These are phyloP conservation scores for Cercis canadensis DNA, from an alignment of 306 rosid genomes.

Conservation along the genomic window DNA sequence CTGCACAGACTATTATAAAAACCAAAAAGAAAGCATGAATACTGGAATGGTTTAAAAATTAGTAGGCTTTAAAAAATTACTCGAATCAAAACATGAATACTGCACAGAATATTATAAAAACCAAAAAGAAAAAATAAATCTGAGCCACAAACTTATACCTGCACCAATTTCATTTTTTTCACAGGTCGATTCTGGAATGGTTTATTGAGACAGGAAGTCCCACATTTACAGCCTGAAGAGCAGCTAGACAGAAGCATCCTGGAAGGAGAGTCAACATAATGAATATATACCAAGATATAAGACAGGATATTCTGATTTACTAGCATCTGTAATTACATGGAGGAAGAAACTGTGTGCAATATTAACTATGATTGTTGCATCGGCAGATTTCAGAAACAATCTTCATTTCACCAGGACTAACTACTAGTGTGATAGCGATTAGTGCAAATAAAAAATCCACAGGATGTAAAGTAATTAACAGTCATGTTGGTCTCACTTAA, in stretches of 20 bases:
- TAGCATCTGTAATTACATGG: slow-evolving; percentile 21
- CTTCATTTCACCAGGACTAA: slow-evolving; percentile 14
- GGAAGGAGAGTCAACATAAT: slow-evolving; percentile 36
- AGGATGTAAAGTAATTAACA: too few species aligned
- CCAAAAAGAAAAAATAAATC: background rate
- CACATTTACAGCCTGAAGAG: slow-evolving; percentile 92
- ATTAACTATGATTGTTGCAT: background rate
- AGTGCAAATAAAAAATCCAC: too few species aligned
- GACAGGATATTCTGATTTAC: slow-evolving; percentile 2
- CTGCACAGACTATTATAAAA: background rate
- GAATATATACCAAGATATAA: slow-evolving; percentile 29
- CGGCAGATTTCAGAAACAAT: slow-evolving; percentile 12
- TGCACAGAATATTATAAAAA: background rate
- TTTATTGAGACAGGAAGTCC: slow-evolving; percentile 80
- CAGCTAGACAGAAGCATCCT: slow-evolving; percentile 97
- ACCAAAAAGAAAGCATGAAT: background rate
- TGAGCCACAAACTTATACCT: slow-evolving; percentile 55
- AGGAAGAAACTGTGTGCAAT: background rate
- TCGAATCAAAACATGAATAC: background rate
- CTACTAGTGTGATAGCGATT: background rate
- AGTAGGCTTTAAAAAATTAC: background rate
- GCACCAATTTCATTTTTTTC: slow-evolving; percentile 85
- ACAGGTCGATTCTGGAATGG: slow-evolving; percentile 80
- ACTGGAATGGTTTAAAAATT: background rate
- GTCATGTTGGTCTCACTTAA: too few species aligned